Percentiles rank a stretch among this genome's conserved stretches.
Evolutionary conservation across 768 basidiomycete genomes (phyloP).

Genomic region (Mycena pura): DNA sequence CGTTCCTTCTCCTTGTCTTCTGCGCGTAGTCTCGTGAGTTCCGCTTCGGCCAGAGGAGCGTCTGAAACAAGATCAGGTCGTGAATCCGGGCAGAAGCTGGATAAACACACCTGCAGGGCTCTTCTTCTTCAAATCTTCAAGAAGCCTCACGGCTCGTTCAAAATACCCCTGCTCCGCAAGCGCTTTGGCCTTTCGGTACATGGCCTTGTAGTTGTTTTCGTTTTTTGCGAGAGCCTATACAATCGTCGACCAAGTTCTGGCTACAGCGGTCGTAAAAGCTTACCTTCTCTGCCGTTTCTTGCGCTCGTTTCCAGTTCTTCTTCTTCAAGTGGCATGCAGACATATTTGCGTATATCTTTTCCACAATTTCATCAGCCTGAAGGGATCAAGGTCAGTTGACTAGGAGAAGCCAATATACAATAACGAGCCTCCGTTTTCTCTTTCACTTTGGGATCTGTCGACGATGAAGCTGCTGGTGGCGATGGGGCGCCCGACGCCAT

Average conservation of each 20-base stretch:
- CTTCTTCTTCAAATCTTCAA: slow-evolving; percentile 70
- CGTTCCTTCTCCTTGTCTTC: slow-evolving; percentile 74
- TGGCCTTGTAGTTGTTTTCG: slow-evolving; percentile 76
- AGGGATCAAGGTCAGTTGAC: slow-evolving; percentile 1
- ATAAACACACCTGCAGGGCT: slow-evolving; percentile 59
- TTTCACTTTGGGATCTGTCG: slow-evolving; percentile 47
- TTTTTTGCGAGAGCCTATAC: slow-evolving; percentile 76
- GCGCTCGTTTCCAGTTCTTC: slow-evolving; percentile 78
- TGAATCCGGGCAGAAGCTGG: not conserved
- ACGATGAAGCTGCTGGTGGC: slow-evolving; percentile 23
- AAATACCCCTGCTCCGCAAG: slow-evolving; percentile 77
- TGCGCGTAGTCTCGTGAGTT: slow-evolving; percentile 63
- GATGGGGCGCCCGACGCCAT: slow-evolving; percentile 50
- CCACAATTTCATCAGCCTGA: slow-evolving; percentile 76
- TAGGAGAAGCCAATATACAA: not conserved
- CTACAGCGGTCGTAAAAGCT: no score
- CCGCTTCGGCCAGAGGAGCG: slow-evolving; percentile 63
- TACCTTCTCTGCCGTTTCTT: slow-evolving; percentile 85
- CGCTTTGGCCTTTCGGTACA: slow-evolving; percentile 84
- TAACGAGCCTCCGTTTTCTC: slow-evolving; percentile 68
- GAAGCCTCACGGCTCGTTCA: slow-evolving; percentile 71
- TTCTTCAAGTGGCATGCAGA: slow-evolving; percentile 84
- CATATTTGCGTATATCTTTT: slow-evolving; percentile 88
- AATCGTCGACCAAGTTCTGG: no score
- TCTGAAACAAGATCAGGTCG: slow-evolving; percentile 4